Percentiles rank a stretch among this genome's conserved stretches.
Conservation (phyloP, 257 asterid genomes). For the Oldenlandia corymbosa region DNA sequence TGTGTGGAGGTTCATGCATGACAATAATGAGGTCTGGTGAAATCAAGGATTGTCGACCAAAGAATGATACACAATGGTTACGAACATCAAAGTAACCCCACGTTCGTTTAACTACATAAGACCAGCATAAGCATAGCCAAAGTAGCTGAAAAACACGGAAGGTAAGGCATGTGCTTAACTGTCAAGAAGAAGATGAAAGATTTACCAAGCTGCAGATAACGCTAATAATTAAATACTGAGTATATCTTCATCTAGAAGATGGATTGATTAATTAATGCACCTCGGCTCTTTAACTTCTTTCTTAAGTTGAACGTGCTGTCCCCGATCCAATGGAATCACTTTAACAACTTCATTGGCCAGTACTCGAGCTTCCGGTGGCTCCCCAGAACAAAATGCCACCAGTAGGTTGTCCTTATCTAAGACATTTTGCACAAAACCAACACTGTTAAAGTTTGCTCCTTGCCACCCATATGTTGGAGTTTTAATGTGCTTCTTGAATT, state of each 20-base stretch:
- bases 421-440: slow-evolving; percentile 91
- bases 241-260: neutral
- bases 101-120: neutral
- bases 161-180: neutral
- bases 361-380: slow-evolving; percentile 64
- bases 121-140: neutral
- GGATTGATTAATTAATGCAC: slow-evolving; percentile 30
- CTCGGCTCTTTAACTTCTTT: slow-evolving; percentile 89
- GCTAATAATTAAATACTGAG: neutral
- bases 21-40: neutral
- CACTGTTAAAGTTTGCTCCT: slow-evolving; percentile 84
- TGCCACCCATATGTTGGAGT: slow-evolving; percentile 91
- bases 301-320: slow-evolving; percentile 92
- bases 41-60: neutral
- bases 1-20: neutral
- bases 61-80: neutral
- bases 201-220: neutral
- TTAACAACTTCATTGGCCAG: slow-evolving; percentile 70
- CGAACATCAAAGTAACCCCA: neutral
- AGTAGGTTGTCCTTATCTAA: slow-evolving; percentile 68
- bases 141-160: neutral
- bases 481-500: slow-evolving; percentile 62
- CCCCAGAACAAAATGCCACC: slow-evolving; percentile 85
- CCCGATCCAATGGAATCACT: slow-evolving; percentile 94
- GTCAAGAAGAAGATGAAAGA: neutral